These are phyloP conservation scores for Teunomyces lycoperdinae DNA, from an alignment of 805 yeast species.

Conservation along the genomic window DNA sequence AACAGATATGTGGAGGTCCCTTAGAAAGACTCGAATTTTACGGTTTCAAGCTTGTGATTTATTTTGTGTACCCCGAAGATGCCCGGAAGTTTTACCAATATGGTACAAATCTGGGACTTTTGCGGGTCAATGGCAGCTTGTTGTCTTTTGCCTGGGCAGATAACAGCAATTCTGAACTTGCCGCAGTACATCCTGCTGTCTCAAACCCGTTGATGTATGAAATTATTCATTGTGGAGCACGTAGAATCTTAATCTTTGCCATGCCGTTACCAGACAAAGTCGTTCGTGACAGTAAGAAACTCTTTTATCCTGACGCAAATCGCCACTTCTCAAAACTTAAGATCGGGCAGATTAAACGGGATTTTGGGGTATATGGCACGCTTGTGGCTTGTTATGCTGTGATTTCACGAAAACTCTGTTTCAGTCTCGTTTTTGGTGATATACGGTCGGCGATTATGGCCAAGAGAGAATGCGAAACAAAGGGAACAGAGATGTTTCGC, in stretches of 20 bases:
- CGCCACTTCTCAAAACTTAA: constrained; percentile 44
- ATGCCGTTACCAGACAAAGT: constrained; percentile 21
- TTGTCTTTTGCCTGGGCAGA: constrained; percentile 48
- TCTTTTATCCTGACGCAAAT: constrained; percentile 43
- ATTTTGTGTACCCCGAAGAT: constrained; percentile 50
- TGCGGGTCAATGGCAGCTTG: constrained; percentile 56
- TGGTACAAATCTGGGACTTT: constrained; percentile 47
- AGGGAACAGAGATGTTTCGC: constrained; percentile 31
- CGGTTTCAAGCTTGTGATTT: constrained; percentile 38
- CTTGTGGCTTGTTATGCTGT: constrained; percentile 63
- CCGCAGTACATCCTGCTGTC: constrained; percentile 18
- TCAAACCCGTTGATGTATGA: constrained; percentile 26
- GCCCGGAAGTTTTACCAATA: constrained; percentile 55
- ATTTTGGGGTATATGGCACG: constrained; percentile 56
- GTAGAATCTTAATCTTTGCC: constrained; percentile 51
- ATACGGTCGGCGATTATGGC: constrained; percentile 59
- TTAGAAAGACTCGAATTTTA: constrained; percentile 47
- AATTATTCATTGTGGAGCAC: constrained; percentile 43
- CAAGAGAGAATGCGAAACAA: constrained; percentile 33
- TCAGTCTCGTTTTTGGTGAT: constrained; percentile 59
- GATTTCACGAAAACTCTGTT: constrained; percentile 61
- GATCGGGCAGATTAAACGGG: constrained; percentile 41
- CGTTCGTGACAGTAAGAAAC: constrained; percentile 19
- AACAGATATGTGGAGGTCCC: constrained; percentile 68
- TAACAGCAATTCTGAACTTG: constrained; percentile 19